Percentiles rank a stretch among this genome's conserved stretches.
Evolutionary conservation across 345 rosid genomes (phyloP).

Genomic region (Physaria fendleri): DNA sequence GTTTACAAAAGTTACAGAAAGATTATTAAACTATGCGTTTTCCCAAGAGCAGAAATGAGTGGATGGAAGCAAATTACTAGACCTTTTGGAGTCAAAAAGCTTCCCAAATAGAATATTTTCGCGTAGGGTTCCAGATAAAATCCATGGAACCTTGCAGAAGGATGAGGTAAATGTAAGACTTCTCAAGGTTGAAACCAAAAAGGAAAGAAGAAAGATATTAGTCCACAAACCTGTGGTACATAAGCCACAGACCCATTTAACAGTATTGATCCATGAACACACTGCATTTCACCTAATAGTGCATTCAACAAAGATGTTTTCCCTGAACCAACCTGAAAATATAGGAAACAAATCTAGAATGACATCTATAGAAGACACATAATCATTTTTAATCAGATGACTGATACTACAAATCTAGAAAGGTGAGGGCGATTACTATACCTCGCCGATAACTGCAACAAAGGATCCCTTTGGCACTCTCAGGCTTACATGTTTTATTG

Average conservation of each 20-base stretch:
- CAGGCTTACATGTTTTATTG: slow-evolving; percentile 50
- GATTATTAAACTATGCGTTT: not conserved
- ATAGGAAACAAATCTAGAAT: not conserved
- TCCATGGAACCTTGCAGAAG: slow-evolving; percentile 76
- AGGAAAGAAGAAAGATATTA: slow-evolving; percentile 1
- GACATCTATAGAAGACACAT: not conserved
- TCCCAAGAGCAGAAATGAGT: not conserved
- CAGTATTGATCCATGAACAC: slow-evolving; percentile 53
- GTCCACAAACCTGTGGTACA: slow-evolving; percentile 73
- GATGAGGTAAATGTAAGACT: slow-evolving; percentile 19
- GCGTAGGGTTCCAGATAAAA: slow-evolving; percentile 77
- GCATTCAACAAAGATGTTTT: slow-evolving; percentile 82
- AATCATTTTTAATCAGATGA: not conserved
- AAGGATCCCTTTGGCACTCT: slow-evolving; percentile 57
- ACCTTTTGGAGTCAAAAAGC: slow-evolving; percentile 64
- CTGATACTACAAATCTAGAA: not conserved
- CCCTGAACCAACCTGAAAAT: slow-evolving; percentile 87
- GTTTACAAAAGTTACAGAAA: slow-evolving; percentile 14
- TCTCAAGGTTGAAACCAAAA: slow-evolving; percentile 8
- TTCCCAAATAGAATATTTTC: slow-evolving; percentile 71
- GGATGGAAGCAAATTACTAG: not conserved
- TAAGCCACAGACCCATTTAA: slow-evolving; percentile 61
- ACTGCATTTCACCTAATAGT: slow-evolving; percentile 61
- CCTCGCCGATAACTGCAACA: slow-evolving; percentile 85
- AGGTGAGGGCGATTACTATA: slow-evolving; percentile 11